Percentiles rank a stretch among this genome's conserved stretches.
Conservation (phyloP, 2,329 filamentous ascomycete species). For the Pseudopithomyces maydicus region DNA sequence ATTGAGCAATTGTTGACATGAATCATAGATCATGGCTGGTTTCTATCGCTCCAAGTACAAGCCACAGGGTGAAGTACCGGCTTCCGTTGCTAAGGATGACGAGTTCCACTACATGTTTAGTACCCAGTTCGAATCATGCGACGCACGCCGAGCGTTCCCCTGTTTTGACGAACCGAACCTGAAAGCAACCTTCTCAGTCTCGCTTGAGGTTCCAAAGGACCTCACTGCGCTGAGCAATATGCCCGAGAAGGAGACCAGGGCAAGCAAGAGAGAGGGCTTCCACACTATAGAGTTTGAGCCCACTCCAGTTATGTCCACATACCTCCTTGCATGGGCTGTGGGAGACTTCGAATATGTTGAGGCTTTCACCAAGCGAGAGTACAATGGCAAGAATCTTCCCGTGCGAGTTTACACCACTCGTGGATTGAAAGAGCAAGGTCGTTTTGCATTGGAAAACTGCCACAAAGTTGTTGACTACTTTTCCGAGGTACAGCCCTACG, state of each 20-base stretch:
- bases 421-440: slow-evolving; percentile 91
- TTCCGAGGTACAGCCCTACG: slow-evolving; percentile 65
- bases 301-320: slow-evolving; percentile 93
- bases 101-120: slow-evolving; percentile 75
- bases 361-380: slow-evolving; percentile 84
- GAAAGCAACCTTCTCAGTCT: slow-evolving; percentile 93
- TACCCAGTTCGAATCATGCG: slow-evolving; percentile 97
- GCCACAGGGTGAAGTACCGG: slow-evolving; percentile 71
- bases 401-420: slow-evolving; percentile 95
- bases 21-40: slow-evolving; percentile 70
- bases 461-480: slow-evolving; percentile 96
- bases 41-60: slow-evolving; percentile 97
- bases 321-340: slow-evolving; percentile 92
- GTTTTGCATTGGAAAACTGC: slow-evolving; percentile 86
- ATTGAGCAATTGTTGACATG: slow-evolving; percentile 2
- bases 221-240: slow-evolving; percentile 94
- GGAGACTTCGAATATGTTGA: slow-evolving; percentile 98
- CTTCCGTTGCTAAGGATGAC: slow-evolving; percentile 76
- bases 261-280: slow-evolving; percentile 69
- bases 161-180: slow-evolving; percentile 98
- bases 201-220: slow-evolving; percentile 87
- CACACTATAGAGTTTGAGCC: slow-evolving; percentile 91
- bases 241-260: slow-evolving; percentile 78
- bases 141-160: slow-evolving; percentile 92
- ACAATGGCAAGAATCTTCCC: slow-evolving; percentile 88